These are phyloP conservation scores for Somion occarium DNA, from an alignment of 1,284 basidiomycete genomes.

Conservation along the genomic window DNA sequence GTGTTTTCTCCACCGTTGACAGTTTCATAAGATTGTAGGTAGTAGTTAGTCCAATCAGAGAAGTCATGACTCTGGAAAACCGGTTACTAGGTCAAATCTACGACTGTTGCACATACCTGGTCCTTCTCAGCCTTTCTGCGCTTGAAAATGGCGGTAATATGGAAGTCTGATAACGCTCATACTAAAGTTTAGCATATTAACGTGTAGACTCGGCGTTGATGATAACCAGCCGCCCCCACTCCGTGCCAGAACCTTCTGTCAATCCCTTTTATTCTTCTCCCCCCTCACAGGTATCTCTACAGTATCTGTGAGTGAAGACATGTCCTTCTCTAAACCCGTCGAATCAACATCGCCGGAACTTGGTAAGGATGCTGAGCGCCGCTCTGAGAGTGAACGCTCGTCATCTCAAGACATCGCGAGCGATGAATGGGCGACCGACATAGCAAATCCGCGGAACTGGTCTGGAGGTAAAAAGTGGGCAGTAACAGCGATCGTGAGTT, in stretches of 20 bases:
- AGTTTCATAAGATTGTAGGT: no score
- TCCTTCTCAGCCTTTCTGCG: no score
- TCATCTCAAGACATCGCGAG: neutral
- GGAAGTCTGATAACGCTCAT: neutral
- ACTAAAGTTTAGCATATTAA: neutral
- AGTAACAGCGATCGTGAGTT: constrained; percentile 49
- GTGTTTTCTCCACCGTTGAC: no score
- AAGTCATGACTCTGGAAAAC: no score
- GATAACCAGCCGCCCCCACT: no score
- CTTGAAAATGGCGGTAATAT: neutral
- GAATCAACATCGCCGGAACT: neutral
- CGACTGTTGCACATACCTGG: no score
- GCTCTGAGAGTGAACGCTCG: neutral
- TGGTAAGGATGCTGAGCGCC: neutral
- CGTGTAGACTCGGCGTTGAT: no score
- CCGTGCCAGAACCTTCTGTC: no score
- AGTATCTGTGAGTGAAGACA: constrained; percentile 13
- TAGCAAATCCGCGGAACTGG: constrained; percentile 66
- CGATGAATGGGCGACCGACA: constrained; percentile 55
- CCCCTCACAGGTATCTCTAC: no score
- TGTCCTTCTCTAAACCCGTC: neutral
- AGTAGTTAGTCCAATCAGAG: no score
- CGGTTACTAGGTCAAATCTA: no score
- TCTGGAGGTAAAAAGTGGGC: constrained; percentile 53
- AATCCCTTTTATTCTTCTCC: no score